Conservation (phyloP, 306 rosid genomes). For the Trifolium repens region DNA sequence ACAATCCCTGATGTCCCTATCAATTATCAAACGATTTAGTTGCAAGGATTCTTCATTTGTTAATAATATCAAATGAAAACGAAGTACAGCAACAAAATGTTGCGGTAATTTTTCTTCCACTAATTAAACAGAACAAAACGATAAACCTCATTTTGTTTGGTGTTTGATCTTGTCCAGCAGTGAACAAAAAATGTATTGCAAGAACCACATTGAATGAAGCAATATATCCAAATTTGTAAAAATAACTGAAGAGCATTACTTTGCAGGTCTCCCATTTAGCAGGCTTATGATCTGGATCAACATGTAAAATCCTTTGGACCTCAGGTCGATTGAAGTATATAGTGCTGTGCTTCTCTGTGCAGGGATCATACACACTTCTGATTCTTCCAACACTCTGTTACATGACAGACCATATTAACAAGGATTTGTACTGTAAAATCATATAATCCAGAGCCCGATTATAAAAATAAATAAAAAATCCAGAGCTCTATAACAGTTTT, state of each 20-base stretch:
- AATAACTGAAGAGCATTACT: constrained; percentile 51
- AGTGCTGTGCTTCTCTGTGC: constrained; percentile 70
- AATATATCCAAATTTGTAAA: too few relatives aligned
- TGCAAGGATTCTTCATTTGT: neutral
- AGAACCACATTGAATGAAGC: too few relatives aligned
- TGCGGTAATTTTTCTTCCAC: neutral
- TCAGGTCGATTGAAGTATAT: constrained; percentile 80
- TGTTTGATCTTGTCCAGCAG: too few relatives aligned
- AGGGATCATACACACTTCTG: constrained; percentile 77
- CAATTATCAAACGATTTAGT: constrained; percentile 5
- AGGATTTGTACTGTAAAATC: constrained; percentile 28
- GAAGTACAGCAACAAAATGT: neutral
- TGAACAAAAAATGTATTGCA: too few relatives aligned
- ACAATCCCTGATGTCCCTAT: neutral
- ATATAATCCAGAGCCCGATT: neutral
- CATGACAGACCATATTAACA: constrained; percentile 38
- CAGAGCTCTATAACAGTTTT: too few relatives aligned
- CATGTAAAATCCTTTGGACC: too few relatives aligned
- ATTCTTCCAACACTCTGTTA: constrained; percentile 62
- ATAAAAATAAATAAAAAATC: too few relatives aligned
- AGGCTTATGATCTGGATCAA: too few relatives aligned
- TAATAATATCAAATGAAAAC: too few relatives aligned
- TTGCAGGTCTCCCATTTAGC: constrained; percentile 94
- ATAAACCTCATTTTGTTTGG: too few relatives aligned
- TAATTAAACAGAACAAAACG: too few relatives aligned